Percentiles rank a stretch among this genome's conserved stretches.
Conservation (phyloP, 2,329 filamentous ascomycete species). For the Aspergillus floridensis region DNA sequence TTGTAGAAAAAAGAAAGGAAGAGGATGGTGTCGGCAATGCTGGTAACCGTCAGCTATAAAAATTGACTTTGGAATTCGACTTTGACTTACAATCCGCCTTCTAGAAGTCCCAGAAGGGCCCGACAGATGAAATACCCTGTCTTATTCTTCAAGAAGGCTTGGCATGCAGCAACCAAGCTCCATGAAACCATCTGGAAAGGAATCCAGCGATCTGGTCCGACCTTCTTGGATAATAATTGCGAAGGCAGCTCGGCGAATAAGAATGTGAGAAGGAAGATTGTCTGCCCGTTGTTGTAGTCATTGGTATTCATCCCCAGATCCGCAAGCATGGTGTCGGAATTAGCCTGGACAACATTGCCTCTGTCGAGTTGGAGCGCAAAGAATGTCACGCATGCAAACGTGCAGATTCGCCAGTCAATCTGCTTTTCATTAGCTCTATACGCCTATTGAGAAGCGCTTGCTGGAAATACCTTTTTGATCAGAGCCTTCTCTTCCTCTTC, state of each 20-base stretch:
- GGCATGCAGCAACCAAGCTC: conserved; percentile 53
- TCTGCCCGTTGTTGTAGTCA: conserved; percentile 46
- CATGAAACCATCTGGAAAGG: conserved; percentile 58
- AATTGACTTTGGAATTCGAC: conserved; percentile 25
- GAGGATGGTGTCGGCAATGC: conserved; percentile 44
- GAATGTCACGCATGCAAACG: conserved; percentile 57
- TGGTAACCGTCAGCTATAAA: conserved; percentile 14
- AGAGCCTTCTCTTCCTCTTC: conserved; percentile 44
- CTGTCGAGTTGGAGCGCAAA: conserved; percentile 64
- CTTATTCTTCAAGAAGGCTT: conserved; percentile 51
- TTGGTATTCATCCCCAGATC: conserved; percentile 50
- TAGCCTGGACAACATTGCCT: conserved; percentile 60
- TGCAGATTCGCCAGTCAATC: conserved; percentile 45
- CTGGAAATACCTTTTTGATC: conserved; percentile 33
- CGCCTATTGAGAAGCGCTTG: not conserved
- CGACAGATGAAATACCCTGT: conserved; percentile 44
- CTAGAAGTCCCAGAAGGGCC: conserved; percentile 49
- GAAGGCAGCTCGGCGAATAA: conserved; percentile 58
- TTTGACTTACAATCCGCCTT: conserved; percentile 60
- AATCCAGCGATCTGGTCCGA: conserved; percentile 60
- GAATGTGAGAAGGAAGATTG: conserved; percentile 38
- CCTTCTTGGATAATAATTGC: conserved; percentile 58
- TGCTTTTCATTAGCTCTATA: conserved; percentile 13
- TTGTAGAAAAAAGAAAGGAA: conserved; percentile 77
- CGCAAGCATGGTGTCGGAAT: conserved; percentile 60